Base-by-base conservation (phyloP, 306 rosid genomes). In the Trifolium fragiferum region DNA sequence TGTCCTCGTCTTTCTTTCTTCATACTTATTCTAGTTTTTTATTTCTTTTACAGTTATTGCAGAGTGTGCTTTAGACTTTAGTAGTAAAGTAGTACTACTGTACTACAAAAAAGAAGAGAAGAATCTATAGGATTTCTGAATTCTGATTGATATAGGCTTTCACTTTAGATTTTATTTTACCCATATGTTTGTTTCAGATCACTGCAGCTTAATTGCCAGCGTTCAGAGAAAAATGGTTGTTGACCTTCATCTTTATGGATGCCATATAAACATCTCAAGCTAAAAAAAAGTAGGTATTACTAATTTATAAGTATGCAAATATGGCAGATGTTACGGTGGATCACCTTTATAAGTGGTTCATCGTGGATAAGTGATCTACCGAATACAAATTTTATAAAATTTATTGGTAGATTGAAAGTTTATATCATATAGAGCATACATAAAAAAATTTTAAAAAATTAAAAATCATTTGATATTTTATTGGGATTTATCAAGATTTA, bases 61-160 rank as follows among this genome's bases (percentile, higher is more conserved):
- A 19, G 14, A 50, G 66, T 16, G 69, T 49, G 55, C 55, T 49
- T 49, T 49, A 49, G 55, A n/a, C n/a, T n/a, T n/a, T 15, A 46
- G 16, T 53, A 20, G 27, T 20, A 30, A n/a, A n/a, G n/a, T 30
- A 37, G 40, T 37, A 37, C 35, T 32, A 21, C n/a, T 60, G 70
- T 68, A 33, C 76, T 21, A 16, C 53, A 53, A 11, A 16, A 50
- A 37, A 37, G 40, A 37, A 37, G 40, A 33, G 47, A 46, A 80
- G 84, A 66, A 84, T 84, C 80, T 75, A 47, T 35, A 33, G 19
- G 66, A 51, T 73, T 63, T 77, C 32, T 25, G 59, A 33, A 5
- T 5, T 5, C 37, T 37, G 40, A 37, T 37, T 8, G 8, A 61
- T 55, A 46, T 70, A 68, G 21, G n/a, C 33, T 47, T 65, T 65